These are phyloP conservation scores for Dentipellis fragilis DNA, from an alignment of 768 basidiomycete genomes.

Conservation along the genomic window DNA sequence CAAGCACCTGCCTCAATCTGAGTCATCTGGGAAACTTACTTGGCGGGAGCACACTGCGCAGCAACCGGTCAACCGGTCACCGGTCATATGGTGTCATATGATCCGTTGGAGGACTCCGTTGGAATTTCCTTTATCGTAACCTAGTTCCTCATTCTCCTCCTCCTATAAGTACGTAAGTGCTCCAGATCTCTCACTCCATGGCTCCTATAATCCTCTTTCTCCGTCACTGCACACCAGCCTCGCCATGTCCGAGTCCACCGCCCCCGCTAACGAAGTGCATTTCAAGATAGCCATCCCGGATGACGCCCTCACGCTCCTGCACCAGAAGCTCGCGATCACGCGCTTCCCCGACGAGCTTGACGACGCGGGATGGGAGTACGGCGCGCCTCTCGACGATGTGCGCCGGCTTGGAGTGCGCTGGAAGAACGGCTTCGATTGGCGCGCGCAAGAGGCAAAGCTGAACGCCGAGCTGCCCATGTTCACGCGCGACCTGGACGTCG, in stretches of 20 bases:
- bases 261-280: constrained; percentile 18
- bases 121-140: no score
- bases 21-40: no score
- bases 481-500: constrained; percentile 17
- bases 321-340: constrained; percentile 34
- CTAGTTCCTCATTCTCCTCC: no score
- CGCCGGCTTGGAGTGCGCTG: constrained; percentile 17
- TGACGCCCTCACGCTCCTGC: constrained; percentile 27
- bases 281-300: constrained; percentile 20
- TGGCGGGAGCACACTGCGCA: no score
- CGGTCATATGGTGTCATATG: no score
- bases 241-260: constrained; percentile 17
- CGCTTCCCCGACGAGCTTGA: constrained; percentile 43
- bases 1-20: no score
- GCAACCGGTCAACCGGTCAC: no score
- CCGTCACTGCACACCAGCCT: background rate
- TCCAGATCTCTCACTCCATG: background rate
- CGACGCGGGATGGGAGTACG: constrained; percentile 24
- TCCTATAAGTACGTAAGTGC: no score
- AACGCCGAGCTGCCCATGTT: background rate
- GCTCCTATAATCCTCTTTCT: constrained; percentile 15
- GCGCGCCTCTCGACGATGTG: constrained; percentile 22
- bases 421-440: constrained; percentile 20
- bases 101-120: no score
- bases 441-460: constrained; percentile 13